A percentile compares a stretch with the other conserved stretches of the same genome.
These are phyloP conservation scores for Ogataea methanolica DNA, from an alignment of 805 yeast genomes.

Conservation along the genomic window DNA sequence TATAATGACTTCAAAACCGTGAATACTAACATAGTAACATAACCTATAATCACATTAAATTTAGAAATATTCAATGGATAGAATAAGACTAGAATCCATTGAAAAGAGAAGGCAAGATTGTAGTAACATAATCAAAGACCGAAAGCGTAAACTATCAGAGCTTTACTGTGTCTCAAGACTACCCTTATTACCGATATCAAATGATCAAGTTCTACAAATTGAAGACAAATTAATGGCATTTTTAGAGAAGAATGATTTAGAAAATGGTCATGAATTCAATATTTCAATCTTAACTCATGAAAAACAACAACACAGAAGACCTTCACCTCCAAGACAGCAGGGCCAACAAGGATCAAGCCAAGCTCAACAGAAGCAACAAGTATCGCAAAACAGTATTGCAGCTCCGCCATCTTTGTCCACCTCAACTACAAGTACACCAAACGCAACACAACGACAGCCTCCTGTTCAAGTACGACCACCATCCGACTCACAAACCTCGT, in stretches of 20 bases:
- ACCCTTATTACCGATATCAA: constrained; percentile 42
- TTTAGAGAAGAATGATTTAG: constrained; percentile 48
- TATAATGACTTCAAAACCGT: not conserved
- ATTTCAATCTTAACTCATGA: constrained; percentile 29
- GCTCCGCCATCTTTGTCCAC: not conserved
- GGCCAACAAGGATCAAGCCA: constrained; percentile 8
- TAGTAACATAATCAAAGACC: constrained; percentile 39
- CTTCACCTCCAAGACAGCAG: constrained; percentile 25
- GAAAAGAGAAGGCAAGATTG: constrained; percentile 41
- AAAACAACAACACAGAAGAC: constrained; percentile 25
- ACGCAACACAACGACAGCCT: too few species aligned
- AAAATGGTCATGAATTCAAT: constrained; percentile 39
- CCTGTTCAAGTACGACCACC: too few species aligned
- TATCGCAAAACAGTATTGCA: not conserved
- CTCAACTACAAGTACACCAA: not conserved
- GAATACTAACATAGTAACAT: constrained; percentile 2
- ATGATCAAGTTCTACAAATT: constrained; percentile 31
- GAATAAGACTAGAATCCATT: constrained; percentile 41
- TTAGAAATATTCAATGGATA: constrained; percentile 29
- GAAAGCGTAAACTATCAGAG: constrained; percentile 59
- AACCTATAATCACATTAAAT: not conserved
- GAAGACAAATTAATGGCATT: constrained; percentile 40
- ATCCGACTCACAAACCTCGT: too few species aligned
- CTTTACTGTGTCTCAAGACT: constrained; percentile 54
- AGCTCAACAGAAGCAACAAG: constrained; percentile 2